Base-by-base conservation (phyloP, 352 stramenopile genomes). In the Phytophthora lateralis region DNA sequence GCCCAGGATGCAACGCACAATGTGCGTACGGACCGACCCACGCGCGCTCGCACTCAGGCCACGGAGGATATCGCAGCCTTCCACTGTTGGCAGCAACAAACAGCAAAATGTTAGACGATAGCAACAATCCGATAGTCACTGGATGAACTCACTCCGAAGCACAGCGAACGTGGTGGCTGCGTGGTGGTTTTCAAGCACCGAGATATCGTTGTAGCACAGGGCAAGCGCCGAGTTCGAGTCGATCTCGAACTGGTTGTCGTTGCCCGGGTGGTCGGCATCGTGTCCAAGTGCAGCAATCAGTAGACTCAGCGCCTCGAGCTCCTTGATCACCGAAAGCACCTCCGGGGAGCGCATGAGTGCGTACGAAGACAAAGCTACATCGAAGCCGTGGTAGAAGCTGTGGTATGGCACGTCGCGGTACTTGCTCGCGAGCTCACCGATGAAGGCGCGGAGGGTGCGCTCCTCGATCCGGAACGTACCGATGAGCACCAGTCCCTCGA, bases 241-340 rank as follows among this genome's bases (percentile, higher is more conserved):
- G 21, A 96, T 76, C 63, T 97, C 82, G 45, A 97, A 97, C 63
- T 90, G 78, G 58, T 97, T 97, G 71, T 93, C 87, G 59, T 94
- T 91, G 11, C 89, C 90, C 1, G 89, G 88, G 44, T 97, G 90
- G 46, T 96, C 89, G 7, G 92, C 73, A 38, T 97, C 90, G 60
- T 97, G 90, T 0, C 86, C 80, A 12, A 96, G 75, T 8, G 83
- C 82, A 6, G 83, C 87, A n/a, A 97, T 54, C 14, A 97, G 54
- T 5, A 97, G 55, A 37, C 84, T 88, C 5, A 97, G 67, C 21
- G 80, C 80, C 30, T 96, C 80, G 6, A 90, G 73, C 60, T 89
- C 78, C 43, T 85, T 91, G 55, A 96, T 84, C 15, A 92, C 75
- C 14, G 57, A 68, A 24, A 88, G 54, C 20, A 89, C 76, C 12